Percentiles rank a stretch among this genome's conserved stretches.
Evolutionary conservation across 495 filamentous ascomycete genomes (phyloP).

Genomic region (Penicillium steckii): DNA sequence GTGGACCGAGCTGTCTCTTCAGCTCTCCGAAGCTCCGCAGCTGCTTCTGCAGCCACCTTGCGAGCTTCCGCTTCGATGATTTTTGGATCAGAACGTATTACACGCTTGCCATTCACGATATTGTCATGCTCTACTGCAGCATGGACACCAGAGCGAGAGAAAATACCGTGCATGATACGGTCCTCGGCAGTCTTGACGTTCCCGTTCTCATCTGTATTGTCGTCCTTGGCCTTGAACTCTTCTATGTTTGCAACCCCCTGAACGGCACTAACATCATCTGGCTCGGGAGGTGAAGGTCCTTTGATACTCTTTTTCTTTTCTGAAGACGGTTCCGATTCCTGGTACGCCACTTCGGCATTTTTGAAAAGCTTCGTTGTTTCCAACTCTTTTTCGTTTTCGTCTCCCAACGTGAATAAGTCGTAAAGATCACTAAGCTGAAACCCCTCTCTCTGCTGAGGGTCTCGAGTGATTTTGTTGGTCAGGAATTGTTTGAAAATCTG

Average conservation of each 20-base stretch:
- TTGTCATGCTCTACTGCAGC: constrained; percentile 85
- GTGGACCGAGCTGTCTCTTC: constrained; percentile 67
- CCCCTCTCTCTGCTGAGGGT: constrained; percentile 83
- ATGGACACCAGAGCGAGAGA: constrained; percentile 79
- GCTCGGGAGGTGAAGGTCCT: constrained; percentile 4
- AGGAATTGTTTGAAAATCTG: constrained; percentile 98
- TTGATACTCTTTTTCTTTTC: constrained; percentile 20
- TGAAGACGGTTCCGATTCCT: constrained; percentile 28
- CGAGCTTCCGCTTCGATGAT: constrained; percentile 81
- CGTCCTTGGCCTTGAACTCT: constrained; percentile 43
- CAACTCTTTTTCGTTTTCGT: constrained; percentile 64
- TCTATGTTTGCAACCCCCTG: constrained; percentile 58
- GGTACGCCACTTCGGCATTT: constrained; percentile 69
- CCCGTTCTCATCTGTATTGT: constrained; percentile 41
- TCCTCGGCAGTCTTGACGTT: constrained; percentile 46
- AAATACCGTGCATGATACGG: constrained; percentile 82
- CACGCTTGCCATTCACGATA: constrained; percentile 69
- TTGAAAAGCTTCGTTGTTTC: constrained; percentile 86
- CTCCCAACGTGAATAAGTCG: constrained; percentile 82
- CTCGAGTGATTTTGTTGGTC: constrained; percentile 88
- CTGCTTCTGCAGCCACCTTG: constrained; percentile 74
- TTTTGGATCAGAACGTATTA: constrained; percentile 62
- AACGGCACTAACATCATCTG: constrained; percentile 46
- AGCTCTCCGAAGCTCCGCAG: constrained; percentile 67
- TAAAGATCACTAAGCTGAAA: constrained; percentile 86